Evolutionary conservation across 805 yeast genomes (phyloP).

Genomic region (Ogataea degrootiae): DNA sequence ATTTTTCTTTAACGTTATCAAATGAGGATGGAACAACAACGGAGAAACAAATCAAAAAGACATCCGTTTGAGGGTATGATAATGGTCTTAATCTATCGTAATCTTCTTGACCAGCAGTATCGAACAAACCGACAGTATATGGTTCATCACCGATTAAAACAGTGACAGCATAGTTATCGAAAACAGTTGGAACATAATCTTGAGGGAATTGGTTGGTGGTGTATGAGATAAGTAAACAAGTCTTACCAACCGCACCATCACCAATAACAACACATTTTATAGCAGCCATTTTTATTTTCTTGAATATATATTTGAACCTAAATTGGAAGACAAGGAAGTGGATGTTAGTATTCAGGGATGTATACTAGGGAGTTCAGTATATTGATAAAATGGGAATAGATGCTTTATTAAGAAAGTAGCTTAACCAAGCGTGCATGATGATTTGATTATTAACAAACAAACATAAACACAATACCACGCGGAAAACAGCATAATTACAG

Average conservation of each 20-base stretch:
- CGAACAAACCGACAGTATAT: conserved; percentile 92
- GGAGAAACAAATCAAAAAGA: conserved; percentile 90
- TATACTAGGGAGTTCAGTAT: no score
- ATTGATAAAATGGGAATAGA: no score
- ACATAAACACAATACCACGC: no score
- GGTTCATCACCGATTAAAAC: conserved; percentile 98
- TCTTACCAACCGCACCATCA: conserved; percentile 99
- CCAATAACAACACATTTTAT: conserved; percentile 98
- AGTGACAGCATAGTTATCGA: conserved; percentile 91
- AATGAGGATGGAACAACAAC: conserved; percentile 96
- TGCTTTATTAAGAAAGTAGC: no score
- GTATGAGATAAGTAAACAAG: conserved; percentile 91
- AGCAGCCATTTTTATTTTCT: conserved; percentile 39
- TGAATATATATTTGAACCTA: neutral
- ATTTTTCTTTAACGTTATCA: conserved; percentile 95
- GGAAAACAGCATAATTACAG: no score
- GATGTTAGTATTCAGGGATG: conserved; percentile 2
- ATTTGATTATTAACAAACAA: no score
- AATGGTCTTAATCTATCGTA: conserved; percentile 96
- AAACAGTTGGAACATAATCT: conserved; percentile 98
- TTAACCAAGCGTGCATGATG: no score
- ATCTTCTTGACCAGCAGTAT: conserved; percentile 99
- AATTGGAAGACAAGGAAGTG: neutral
- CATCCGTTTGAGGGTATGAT: conserved; percentile 96
- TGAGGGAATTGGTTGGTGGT: conserved; percentile 97